These are phyloP conservation scores for Raffaelea ambrosiae DNA, from an alignment of 2,329 filamentous ascomycete species.

Conservation along the genomic window DNA sequence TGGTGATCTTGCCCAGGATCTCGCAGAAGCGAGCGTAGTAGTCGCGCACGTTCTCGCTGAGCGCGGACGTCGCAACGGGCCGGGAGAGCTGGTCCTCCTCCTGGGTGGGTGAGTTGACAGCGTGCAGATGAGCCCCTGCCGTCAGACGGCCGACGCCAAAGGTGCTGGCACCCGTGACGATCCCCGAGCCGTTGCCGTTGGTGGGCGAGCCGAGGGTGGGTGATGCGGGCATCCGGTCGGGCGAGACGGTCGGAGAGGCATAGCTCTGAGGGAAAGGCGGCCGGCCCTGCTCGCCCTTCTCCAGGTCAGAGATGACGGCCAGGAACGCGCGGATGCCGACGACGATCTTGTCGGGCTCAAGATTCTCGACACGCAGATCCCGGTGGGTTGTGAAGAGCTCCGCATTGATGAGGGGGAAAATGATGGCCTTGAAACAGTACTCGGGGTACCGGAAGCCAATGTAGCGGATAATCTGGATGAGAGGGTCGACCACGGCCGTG, in stretches of 20 bases:
- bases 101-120: too few relatives aligned
- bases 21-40: slow-evolving; percentile 91
- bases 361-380: slow-evolving; percentile 78
- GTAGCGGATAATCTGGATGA: slow-evolving; percentile 89
- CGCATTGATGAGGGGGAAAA: slow-evolving; percentile 92
- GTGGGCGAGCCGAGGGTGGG: slow-evolving; percentile 36
- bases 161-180: too few relatives aligned
- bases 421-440: slow-evolving; percentile 81
- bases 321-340: slow-evolving; percentile 92
- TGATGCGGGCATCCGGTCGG: slow-evolving; percentile 40
- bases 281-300: slow-evolving; percentile 66
- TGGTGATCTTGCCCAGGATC: slow-evolving; percentile 89
- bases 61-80: slow-evolving; percentile 50
- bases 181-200: background rate
- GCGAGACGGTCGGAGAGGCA: slow-evolving; percentile 22
- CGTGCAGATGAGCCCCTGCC: too few relatives aligned
- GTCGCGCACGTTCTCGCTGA: slow-evolving; percentile 71
- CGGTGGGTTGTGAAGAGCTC: slow-evolving; percentile 72
- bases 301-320: slow-evolving; percentile 84
- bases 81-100: slow-evolving; percentile 59
- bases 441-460: slow-evolving; percentile 92
- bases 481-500: slow-evolving; percentile 71
- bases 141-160: too few relatives aligned
- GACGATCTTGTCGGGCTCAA: slow-evolving; percentile 96
- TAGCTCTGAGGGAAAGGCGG: slow-evolving; percentile 79